A percentile compares a stretch with the other conserved stretches of the same genome.
Evolutionary conservation across 139 green algal species (phyloP).

Genomic region (Dunaliella primolecta): DNA sequence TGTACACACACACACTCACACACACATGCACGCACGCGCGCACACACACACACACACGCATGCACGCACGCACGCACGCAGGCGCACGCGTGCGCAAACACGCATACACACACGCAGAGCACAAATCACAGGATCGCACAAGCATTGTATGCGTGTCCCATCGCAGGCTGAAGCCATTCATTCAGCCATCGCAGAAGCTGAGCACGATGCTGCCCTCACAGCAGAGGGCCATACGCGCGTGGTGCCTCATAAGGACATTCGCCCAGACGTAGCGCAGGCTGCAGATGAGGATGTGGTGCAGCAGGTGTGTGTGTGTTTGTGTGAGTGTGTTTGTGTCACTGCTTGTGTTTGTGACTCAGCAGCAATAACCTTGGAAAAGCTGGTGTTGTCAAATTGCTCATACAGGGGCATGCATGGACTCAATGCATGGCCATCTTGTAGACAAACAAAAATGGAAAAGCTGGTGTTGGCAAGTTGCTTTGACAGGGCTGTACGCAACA

Average conservation of each 20-base stretch:
- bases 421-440: too few relatives aligned
- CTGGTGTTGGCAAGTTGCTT: too few relatives aligned
- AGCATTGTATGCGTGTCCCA: too few relatives aligned
- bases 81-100: neutral
- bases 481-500: too few relatives aligned
- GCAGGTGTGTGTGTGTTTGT: constrained; percentile 12
- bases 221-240: neutral
- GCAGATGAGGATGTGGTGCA: constrained; percentile 26
- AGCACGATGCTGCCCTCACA: neutral
- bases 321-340: neutral
- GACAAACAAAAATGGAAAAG: too few relatives aligned
- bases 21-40: neutral
- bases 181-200: constrained; percentile 5
- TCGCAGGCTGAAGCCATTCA: neutral
- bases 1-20: neutral
- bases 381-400: too few relatives aligned
- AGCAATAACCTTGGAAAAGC: too few relatives aligned
- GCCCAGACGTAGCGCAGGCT: neutral
- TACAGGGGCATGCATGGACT: too few relatives aligned
- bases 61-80: neutral
- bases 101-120: neutral
- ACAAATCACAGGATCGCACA: neutral
- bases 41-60: neutral
- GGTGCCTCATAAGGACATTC: neutral
- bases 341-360: neutral